A percentile compares a stretch with the other conserved stretches of the same genome.
phyloP scores from a whole-genome alignment of 176 grass and related monocot species.

The Puya raimondii region DNA sequence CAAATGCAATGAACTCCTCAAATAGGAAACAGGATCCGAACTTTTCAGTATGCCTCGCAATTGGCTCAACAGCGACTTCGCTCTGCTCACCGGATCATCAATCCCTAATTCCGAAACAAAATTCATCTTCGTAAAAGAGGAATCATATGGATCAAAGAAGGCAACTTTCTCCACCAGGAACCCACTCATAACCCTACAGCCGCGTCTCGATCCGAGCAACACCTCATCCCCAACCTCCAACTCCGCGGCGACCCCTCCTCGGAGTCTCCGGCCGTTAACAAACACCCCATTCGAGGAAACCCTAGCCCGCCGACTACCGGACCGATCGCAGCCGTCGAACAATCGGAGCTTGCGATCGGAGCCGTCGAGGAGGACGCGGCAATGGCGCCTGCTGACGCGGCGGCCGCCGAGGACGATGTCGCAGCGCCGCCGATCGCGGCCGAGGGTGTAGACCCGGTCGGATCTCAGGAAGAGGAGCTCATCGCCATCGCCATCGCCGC shows the following conservation, averaged over 20 bases:
- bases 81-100: conserved; percentile 29
- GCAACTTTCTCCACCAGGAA: conserved; percentile 59
- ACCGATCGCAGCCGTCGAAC: conserved; percentile 17
- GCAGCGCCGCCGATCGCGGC: conserved; percentile 23
- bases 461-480: conserved; percentile 41
- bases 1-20: conserved; percentile 29
- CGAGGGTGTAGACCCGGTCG: conserved; percentile 47
- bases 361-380: conserved; percentile 38
- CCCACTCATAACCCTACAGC: conserved; percentile 23
- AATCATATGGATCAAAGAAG: conserved; percentile 15
- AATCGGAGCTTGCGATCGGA: conserved; percentile 35
- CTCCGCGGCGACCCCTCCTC: conserved; percentile 14
- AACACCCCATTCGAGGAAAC: conserved; percentile 22
- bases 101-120: neutral
- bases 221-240: conserved; percentile 48
- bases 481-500: neutral
- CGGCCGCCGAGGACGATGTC: conserved; percentile 16
- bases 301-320: neutral
- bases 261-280: conserved; percentile 42
- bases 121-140: neutral
- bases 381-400: conserved; percentile 19
- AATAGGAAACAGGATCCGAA: conserved; percentile 57
- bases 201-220: conserved; percentile 3
- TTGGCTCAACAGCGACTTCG: conserved; percentile 41
- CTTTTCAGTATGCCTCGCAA: conserved; percentile 46